Base-by-base conservation (phyloP, 805 yeast genomes). In the Spathaspora arborariae region DNA sequence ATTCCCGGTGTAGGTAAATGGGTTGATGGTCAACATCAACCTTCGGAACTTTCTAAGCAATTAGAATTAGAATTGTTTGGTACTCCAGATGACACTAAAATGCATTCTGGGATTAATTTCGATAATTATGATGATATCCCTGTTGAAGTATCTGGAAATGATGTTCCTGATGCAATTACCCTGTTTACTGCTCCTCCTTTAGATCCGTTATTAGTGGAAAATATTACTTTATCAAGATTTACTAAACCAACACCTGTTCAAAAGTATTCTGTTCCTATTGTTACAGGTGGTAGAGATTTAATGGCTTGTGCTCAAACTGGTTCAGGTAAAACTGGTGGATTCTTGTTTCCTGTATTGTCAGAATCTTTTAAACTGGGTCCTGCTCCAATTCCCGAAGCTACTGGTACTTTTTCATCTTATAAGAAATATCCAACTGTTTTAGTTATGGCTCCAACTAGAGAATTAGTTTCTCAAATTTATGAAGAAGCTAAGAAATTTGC, bases 281-380 rank as follows among this genome's bases (percentile, higher is more conserved):
- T 89, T 55, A 88, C 92, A 50, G 82, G 76, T 50, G 89, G 91
- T 60, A 82, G 96, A 72, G 96, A 88, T 72, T 79, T 88, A 72
- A 89, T 88, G 96, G 96, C 96, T 33, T 89, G 96, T 81, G 96
- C 96, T 50, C 96, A 89, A 77, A 88, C 96, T 57, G 96, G 96
- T 85, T 91, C 98, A 49, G 99, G 99, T 81, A 94, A 94, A 77
- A 94, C 99, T 65, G 99, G 98, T 80, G 99, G 99, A 56, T 94
- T 94, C 80, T 77, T 94, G 66, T 94, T 94, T 87, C 99, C 99
- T 54, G 96, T 94, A 46, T 79, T 94, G 59, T 86, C 96, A 42
- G 90, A 90, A 75, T 87, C 95, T 51, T 94, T 85, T 74, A 75
- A 80, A 67, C 80, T 76, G 59, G 99, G 99, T 45, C 99, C 99